Base-by-base conservation (phyloP, 495 filamentous ascomycete genomes). In the Aspergillus ellipticus region DNA sequence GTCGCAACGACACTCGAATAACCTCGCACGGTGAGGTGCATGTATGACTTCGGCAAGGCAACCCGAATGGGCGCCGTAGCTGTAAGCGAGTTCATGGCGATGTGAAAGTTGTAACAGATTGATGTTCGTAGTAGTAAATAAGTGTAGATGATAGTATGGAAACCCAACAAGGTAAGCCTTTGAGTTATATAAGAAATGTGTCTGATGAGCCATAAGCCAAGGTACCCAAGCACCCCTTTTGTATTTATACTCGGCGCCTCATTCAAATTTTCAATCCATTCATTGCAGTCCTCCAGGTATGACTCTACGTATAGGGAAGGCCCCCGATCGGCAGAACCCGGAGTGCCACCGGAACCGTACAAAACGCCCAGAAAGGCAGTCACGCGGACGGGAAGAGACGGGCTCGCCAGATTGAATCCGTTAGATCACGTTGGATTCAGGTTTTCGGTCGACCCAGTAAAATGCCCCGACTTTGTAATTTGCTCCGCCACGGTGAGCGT, bases 51-150 rank as follows among this genome's bases (percentile, higher is more conserved):
- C 6, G 67, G 66, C 42, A 66, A 60, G n/a, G 55, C 64, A 15
- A 53, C 58, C 67, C 71, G 64, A 7, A 74, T 57, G 56, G 72
- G 70, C 26, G 65, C 54, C n/a, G 63, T 67, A 3, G 62, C 51
- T 48, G 71, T 64, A 39, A 72, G 16, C 5, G 62, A 54, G 51
- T 62, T 67, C 68, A 66, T 68, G 3, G 13, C 55, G 39, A 42
- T 53, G 10, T 21, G 24, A 41, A 49, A 10, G n/a, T 39, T 42
- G 17, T 7, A 24, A 42, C n/a, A n/a, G n/a, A n/a, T n/a, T n/a
- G n/a, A n/a, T n/a, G n/a, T n/a, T 51, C 10, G 33, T 43, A 20
- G 42, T 26, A 17, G 29, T 49, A 15, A n/a, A 39, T 39, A 13
- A 9, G n/a, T 39, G n/a, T n/a, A 15, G 35, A n/a, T 15, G 6